A percentile compares a stretch with the other conserved stretches of the same genome.
phyloP scores from a whole-genome alignment of 306 rosid species.

The Glycine tomentella region DNA sequence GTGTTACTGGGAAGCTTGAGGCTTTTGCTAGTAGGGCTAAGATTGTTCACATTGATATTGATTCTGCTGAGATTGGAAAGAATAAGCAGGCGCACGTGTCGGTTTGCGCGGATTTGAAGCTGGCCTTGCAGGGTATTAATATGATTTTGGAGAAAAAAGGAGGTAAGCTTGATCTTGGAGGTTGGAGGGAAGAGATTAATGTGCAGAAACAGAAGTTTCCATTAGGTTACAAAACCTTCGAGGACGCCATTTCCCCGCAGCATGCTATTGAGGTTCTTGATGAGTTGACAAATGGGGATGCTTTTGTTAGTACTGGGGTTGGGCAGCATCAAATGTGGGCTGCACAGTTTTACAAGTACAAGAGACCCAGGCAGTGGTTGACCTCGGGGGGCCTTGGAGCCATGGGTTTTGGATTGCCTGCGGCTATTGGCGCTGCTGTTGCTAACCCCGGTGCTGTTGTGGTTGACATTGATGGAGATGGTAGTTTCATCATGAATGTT shows the following conservation, averaged over 20 bases:
- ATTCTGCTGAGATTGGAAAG: constrained; percentile 94
- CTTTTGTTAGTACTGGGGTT: constrained; percentile 87
- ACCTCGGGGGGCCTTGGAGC: constrained; percentile 91
- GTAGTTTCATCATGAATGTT: constrained; percentile 89
- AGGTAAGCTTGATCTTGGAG: constrained; percentile 54
- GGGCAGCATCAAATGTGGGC: constrained; percentile 98
- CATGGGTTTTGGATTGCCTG: constrained; percentile 96
- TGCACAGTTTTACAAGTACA: constrained; percentile 81
- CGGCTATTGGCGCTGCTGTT: constrained; percentile 90
- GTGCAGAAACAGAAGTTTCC: constrained; percentile 77
- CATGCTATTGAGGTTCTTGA: constrained; percentile 85
- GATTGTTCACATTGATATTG: constrained; percentile 91
- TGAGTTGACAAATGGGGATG: constrained; percentile 79
- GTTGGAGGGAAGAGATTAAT: constrained; percentile 80
- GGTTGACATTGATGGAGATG: constrained; percentile 92
- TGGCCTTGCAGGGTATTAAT: constrained; percentile 74
- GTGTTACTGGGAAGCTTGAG: constrained; percentile 90
- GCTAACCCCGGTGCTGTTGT: constrained; percentile 71
- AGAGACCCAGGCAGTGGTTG: constrained; percentile 86
- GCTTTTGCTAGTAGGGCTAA: constrained; percentile 88
- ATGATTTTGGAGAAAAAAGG: constrained; percentile 56
- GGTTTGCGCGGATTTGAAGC: constrained; percentile 76
- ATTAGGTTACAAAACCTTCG: constrained; percentile 72
- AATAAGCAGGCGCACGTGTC: constrained; percentile 89
- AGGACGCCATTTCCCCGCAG: constrained; percentile 79